A percentile compares a stretch with the other conserved stretches of the same genome.
These are phyloP conservation scores for Coemansia guatemalensis DNA, from an alignment of 192 early-diverging fungal genomes.

Conservation along the genomic window DNA sequence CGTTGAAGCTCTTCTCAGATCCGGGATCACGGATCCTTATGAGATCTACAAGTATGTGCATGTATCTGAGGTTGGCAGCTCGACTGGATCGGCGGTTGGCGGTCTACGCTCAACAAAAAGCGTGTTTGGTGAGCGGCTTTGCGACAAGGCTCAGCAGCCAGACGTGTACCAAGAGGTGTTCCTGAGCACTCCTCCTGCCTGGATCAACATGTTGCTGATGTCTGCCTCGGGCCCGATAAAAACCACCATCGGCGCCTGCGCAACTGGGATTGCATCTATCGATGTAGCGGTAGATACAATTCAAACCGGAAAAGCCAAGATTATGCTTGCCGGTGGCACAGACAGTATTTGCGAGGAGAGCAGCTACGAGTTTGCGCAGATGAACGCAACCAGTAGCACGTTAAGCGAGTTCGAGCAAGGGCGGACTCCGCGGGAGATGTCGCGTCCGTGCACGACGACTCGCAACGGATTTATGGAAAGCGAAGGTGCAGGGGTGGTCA, in stretches of 20 bases:
- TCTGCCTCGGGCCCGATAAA: conserved; percentile 91
- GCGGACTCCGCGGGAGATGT: conserved; percentile 89
- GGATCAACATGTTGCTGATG: conserved; percentile 94
- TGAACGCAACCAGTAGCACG: conserved; percentile 90
- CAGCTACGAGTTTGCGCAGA: conserved; percentile 94
- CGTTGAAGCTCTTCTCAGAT: conserved; percentile 84
- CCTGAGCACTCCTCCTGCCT: conserved; percentile 93
- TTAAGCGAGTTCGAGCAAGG: conserved; percentile 76
- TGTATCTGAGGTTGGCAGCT: conserved; percentile 89
- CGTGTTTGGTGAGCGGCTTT: conserved; percentile 75
- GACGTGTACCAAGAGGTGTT: conserved; percentile 97
- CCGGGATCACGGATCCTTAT: conserved; percentile 94
- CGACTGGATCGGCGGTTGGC: conserved; percentile 84
- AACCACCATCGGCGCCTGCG: conserved; percentile 81
- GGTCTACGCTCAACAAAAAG: conserved; percentile 72
- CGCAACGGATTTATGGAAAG: conserved; percentile 94
- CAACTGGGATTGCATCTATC: conserved; percentile 86
- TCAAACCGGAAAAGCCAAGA: conserved; percentile 83
- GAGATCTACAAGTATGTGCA: conserved; percentile 95
- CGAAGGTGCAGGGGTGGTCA: conserved; percentile 85
- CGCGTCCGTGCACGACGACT: conserved; percentile 86
- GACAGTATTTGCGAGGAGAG: conserved; percentile 90
- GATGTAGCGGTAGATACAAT: conserved; percentile 92
- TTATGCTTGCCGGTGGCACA: conserved; percentile 87
- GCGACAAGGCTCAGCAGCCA: conserved; percentile 82